Evolutionary conservation across 768 basidiomycete species (phyloP).

Genomic region (Paxillus involutus): DNA sequence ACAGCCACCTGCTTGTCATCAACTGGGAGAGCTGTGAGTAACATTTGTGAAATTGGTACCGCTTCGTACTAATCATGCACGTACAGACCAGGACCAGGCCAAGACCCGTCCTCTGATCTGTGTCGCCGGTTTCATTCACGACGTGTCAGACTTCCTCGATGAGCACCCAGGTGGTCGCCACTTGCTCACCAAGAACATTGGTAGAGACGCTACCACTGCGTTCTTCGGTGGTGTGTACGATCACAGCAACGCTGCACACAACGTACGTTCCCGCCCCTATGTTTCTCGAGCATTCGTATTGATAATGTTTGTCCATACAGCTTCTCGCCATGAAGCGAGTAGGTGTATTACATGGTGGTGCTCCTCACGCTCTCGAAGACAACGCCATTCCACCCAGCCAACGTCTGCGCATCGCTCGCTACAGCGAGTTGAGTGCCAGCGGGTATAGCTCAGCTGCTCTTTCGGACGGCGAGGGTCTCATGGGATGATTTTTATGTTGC

Average conservation of each 20-base stretch:
- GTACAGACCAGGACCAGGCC: conserved; percentile 73
- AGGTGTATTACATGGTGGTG: conserved; percentile 52
- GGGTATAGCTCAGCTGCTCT: conserved; percentile 56
- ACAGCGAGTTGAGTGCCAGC: conserved; percentile 49
- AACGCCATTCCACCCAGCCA: conserved; percentile 72
- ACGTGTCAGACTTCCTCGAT: conserved; percentile 79
- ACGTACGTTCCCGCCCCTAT: conserved; percentile 42
- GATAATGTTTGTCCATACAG: conserved; percentile 6
- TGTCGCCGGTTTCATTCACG: conserved; percentile 92
- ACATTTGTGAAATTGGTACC: neutral
- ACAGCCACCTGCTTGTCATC: conserved; percentile 75
- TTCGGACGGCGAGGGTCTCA: conserved; percentile 57
- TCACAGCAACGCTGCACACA: conserved; percentile 87
- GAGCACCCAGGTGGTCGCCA: conserved; percentile 93
- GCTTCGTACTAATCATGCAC: neutral
- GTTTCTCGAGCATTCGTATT: neutral
- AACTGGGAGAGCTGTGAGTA: conserved; percentile 83
- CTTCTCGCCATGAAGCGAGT: conserved; percentile 53
- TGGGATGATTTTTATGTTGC: conserved; percentile 28
- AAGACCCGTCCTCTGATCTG: conserved; percentile 79
- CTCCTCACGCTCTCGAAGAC: conserved; percentile 56
- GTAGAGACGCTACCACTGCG: conserved; percentile 88
- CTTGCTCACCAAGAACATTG: conserved; percentile 79
- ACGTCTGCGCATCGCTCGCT: conserved; percentile 66
- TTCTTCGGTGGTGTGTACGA: conserved; percentile 94